A percentile compares a stretch with the other conserved stretches of the same genome.
Evolutionary conservation across 108 stramenopile genomes (phyloP).

Genomic region (Cyclotella cryptica): DNA sequence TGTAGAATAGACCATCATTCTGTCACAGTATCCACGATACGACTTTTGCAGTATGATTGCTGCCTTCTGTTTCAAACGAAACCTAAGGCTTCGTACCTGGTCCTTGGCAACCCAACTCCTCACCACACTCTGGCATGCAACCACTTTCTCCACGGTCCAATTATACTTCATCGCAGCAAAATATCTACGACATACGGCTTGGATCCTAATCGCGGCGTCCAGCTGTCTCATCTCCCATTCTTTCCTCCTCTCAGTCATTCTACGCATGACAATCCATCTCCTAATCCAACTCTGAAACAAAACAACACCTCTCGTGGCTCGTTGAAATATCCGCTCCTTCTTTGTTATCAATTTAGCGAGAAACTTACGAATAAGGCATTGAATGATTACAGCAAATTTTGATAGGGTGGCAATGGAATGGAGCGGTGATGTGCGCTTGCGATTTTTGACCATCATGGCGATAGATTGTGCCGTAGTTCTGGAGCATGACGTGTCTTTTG

Average conservation of each 20-base stretch:
- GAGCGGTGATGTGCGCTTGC: too few relatives aligned
- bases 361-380: too few relatives aligned
- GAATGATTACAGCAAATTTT: too few relatives aligned
- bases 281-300: conserved; percentile 7
- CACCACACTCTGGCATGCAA: not conserved
- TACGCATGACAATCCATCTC: not conserved
- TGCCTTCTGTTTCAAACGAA: not conserved
- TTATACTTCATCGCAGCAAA: not conserved
- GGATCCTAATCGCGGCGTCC: not conserved
- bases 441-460: too few relatives aligned
- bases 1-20: not conserved
- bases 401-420: too few relatives aligned
- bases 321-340: too few relatives aligned
- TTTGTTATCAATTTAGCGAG: too few relatives aligned
- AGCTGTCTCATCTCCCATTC: not conserved
- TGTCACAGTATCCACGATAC: not conserved
- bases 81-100: not conserved
- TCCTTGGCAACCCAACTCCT: not conserved
- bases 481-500: too few relatives aligned
- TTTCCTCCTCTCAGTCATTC: not conserved
- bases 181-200: not conserved
- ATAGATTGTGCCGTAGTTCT: too few relatives aligned
- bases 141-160: not conserved
- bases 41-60: not conserved
- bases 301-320: not conserved